Evolutionary conservation across 2,329 filamentous ascomycete species (phyloP).

Genomic region (Penicillium corylophilum): DNA sequence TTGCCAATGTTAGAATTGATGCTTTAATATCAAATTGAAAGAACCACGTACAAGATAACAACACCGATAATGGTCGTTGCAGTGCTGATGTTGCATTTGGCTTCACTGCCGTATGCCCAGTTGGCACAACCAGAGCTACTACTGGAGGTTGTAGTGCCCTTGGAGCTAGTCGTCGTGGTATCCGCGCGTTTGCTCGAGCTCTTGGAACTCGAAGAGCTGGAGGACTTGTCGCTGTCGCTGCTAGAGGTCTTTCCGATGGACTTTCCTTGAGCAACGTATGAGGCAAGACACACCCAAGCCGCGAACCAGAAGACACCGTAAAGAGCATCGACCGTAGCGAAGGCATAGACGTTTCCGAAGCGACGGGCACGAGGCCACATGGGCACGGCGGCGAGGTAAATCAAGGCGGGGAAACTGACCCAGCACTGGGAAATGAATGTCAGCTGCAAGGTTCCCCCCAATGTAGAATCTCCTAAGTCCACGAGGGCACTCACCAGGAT

Average conservation of each 20-base stretch:
- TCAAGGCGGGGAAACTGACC: conserved; percentile 56
- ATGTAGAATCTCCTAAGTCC: background rate
- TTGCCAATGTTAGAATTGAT: background rate
- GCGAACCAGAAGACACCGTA: conserved; percentile 60
- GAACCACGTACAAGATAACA: conserved; percentile 54
- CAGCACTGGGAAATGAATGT: conserved; percentile 51
- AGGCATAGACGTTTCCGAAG: conserved; percentile 62
- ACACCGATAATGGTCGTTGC: conserved; percentile 57
- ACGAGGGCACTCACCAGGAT: conserved; percentile 49
- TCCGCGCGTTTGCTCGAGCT: background rate
- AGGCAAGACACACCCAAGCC: conserved; percentile 57
- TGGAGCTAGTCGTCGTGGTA: conserved; percentile 14
- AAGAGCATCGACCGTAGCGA: conserved; percentile 55
- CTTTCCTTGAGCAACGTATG: conserved; percentile 57
- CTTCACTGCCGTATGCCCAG: conserved; percentile 51
- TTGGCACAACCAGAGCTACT: conserved; percentile 43
- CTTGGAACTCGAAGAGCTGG: conserved; percentile 15
- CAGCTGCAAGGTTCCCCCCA: conserved; percentile 8
- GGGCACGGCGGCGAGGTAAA: conserved; percentile 61
- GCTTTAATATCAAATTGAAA: background rate
- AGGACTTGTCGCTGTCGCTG: conserved; percentile 28
- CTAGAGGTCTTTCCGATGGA: conserved; percentile 43
- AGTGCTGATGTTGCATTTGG: conserved; percentile 58
- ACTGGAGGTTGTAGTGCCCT: conserved; percentile 29
- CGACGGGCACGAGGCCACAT: conserved; percentile 59